phyloP scores from a whole-genome alignment of 352 stramenopile genomes.

The Phytopythium ostracodes region DNA sequence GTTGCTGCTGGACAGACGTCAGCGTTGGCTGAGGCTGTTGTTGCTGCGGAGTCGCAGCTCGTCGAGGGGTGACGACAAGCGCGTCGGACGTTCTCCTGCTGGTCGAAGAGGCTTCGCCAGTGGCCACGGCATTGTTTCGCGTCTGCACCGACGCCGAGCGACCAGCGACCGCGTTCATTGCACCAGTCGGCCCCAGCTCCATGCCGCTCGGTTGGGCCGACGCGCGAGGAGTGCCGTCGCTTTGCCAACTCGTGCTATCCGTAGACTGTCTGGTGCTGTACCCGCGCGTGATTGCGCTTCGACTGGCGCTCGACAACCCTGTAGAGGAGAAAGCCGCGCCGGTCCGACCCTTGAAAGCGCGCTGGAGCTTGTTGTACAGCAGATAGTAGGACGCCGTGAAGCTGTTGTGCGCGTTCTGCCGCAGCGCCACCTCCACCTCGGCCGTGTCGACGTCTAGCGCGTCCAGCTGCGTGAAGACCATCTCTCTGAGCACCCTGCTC shows the following conservation, averaged over 20 bases:
- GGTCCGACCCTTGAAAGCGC: slow-evolving; percentile 29
- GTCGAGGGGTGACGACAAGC: slow-evolving; percentile 11
- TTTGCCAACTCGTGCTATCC: not conserved
- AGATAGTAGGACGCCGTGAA: slow-evolving; percentile 79
- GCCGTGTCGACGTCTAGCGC: slow-evolving; percentile 38
- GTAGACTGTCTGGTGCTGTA: not conserved
- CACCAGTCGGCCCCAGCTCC: not conserved
- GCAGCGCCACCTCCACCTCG: slow-evolving; percentile 37
- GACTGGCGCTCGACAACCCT: slow-evolving; percentile 7
- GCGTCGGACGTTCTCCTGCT: not conserved
- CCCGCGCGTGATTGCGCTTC: not conserved
- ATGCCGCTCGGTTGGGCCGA: not conserved
- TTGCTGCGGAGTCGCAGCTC: slow-evolving; percentile 1
- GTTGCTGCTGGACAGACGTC: not conserved
- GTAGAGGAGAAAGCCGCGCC: not conserved
- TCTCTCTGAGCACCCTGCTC: slow-evolving; percentile 16
- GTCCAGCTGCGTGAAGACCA: slow-evolving; percentile 52
- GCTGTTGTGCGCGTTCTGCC: slow-evolving; percentile 54
- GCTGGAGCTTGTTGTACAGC: slow-evolving; percentile 52
- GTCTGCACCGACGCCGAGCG: not conserved
- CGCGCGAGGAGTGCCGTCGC: not conserved
- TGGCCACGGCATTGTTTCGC: too few relatives aligned
- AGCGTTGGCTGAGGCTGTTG: slow-evolving; percentile 5
- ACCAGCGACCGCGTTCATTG: not conserved
- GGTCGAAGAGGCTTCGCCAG: not conserved